Percentiles rank a stretch among this genome's conserved stretches.
These are phyloP conservation scores for Aspergillus ruber DNA, from an alignment of 2,329 filamentous ascomycete species.

Conservation along the genomic window DNA sequence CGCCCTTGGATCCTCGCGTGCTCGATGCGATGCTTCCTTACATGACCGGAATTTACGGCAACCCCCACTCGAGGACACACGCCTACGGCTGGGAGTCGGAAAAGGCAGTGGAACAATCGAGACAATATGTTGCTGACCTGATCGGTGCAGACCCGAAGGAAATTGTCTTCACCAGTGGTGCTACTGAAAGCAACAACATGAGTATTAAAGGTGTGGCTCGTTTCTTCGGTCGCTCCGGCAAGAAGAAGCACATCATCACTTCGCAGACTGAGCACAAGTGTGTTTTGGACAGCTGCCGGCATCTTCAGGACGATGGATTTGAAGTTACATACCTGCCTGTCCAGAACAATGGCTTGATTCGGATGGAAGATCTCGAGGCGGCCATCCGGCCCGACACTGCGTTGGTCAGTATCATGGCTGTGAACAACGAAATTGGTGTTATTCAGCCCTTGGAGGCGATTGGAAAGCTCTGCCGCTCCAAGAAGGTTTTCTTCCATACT, in stretches of 20 bases:
- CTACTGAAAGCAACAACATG: slow-evolving; percentile 99
- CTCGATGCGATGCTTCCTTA: slow-evolving; percentile 95
- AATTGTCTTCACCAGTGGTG: slow-evolving; percentile 97
- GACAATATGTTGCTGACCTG: slow-evolving; percentile 73
- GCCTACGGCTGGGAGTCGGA: slow-evolving; percentile 99
- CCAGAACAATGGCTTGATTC: slow-evolving; percentile 74
- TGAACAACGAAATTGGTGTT: slow-evolving; percentile 99
- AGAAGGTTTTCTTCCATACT: slow-evolving; percentile 97
- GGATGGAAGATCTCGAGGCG: slow-evolving; percentile 75
- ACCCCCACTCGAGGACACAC: slow-evolving; percentile 94
- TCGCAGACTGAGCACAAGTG: slow-evolving; percentile 99
- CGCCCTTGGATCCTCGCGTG: slow-evolving; percentile 87
- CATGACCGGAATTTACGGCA: slow-evolving; percentile 88
- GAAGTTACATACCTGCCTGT: slow-evolving; percentile 97
- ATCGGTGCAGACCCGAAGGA: slow-evolving; percentile 96
- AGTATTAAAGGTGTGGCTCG: slow-evolving; percentile 96
- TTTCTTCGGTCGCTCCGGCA: slow-evolving; percentile 86
- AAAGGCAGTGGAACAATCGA: slow-evolving; percentile 81
- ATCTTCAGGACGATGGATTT: slow-evolving; percentile 94
- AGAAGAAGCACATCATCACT: slow-evolving; percentile 98
- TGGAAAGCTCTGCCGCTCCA: slow-evolving; percentile 79
- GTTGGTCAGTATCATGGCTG: slow-evolving; percentile 94
- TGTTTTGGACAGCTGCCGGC: slow-evolving; percentile 91
- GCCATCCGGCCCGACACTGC: slow-evolving; percentile 87
- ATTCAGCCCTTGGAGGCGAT: slow-evolving; percentile 94